phyloP scores from a whole-genome alignment of 352 stramenopile species.

The Globisporangium camurandrum region DNA sequence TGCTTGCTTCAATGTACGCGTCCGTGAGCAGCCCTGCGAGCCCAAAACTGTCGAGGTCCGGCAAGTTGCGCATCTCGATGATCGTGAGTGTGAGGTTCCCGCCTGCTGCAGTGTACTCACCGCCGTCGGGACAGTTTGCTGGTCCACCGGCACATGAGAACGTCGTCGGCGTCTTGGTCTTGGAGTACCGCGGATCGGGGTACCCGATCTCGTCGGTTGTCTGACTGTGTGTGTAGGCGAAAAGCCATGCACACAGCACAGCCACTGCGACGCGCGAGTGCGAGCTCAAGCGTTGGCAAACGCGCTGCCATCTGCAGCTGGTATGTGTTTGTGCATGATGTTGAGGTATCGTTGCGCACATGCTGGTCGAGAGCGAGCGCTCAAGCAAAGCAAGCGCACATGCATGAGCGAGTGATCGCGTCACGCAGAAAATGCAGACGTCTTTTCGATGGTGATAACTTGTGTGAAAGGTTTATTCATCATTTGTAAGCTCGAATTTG shows the following conservation, averaged over 20 bases:
- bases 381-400: neutral
- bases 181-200: constrained; percentile 60
- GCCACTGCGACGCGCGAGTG: neutral
- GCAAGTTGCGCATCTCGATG: constrained; percentile 79
- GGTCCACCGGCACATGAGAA: constrained; percentile 69
- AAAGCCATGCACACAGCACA: neutral
- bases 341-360: neutral
- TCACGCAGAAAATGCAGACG: too few relatives aligned
- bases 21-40: constrained; percentile 60
- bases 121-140: constrained; percentile 60
- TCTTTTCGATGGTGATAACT: too few relatives aligned
- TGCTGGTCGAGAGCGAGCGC: neutral
- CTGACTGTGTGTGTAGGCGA: constrained; percentile 17
- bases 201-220: constrained; percentile 51
- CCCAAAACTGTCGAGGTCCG: constrained; percentile 73
- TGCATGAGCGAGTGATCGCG: neutral
- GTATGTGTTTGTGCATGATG: neutral
- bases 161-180: constrained; percentile 28
- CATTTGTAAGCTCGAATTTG: too few relatives aligned
- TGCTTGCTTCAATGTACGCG: constrained; percentile 63
- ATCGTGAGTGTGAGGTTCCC: constrained; percentile 85
- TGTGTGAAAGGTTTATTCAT: too few relatives aligned
- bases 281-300: neutral
- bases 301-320: neutral
- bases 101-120: constrained; percentile 65